Evolutionary conservation across 1,139 yeast species (phyloP), one percentile per base, ranked within the genome.

Genomic region (Eremothecium cymbalariae): DNA sequence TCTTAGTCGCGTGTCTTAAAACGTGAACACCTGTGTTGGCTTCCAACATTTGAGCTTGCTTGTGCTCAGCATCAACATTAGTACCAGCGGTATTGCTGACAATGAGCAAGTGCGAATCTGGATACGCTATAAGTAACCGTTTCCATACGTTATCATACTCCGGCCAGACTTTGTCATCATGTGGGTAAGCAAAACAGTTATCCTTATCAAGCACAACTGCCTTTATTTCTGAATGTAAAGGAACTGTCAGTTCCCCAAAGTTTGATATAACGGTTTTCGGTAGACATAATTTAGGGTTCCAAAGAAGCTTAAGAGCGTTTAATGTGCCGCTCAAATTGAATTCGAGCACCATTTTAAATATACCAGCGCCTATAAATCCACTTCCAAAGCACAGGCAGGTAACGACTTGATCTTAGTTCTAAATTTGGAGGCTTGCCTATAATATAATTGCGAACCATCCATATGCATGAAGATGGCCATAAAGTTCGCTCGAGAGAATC

Each of bases 1-100:
- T 90, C 61, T 86, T 85, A 3, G 78, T 73, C 0, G 76, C 56
- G 51, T 90, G 98, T 35, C 83, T 65, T 27, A 88, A 34, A 0
- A 90, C 96, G 1, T 73, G 64, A 2, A 85, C 83, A 0, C 94
- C 94, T 0, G 90, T 77, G 22, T 69, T 67, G 4, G 57, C 37
- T 53, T 85, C 94, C 18, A 88, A 59, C n/a, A 61, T 52, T 18
- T 51, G 38, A 0, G 96, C 96, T 50, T 81, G 81, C n/a, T 44
- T 42, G 44, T 74, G 70, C 31, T 64, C 68, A 1, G 47, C 50
- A 50, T 88, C 96, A 46, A 78, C 94, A 38, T 70, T 67, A 1
- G 96, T 83, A 0, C 98, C 98, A 0, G 97, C 95, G 0, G 95
- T 83, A 53, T 90, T 90, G 49, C 95, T 82, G 3, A 90, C 96